These are phyloP conservation scores for Viola pubescens DNA, from an alignment of 441 rosid genomes.

Conservation along the genomic window DNA sequence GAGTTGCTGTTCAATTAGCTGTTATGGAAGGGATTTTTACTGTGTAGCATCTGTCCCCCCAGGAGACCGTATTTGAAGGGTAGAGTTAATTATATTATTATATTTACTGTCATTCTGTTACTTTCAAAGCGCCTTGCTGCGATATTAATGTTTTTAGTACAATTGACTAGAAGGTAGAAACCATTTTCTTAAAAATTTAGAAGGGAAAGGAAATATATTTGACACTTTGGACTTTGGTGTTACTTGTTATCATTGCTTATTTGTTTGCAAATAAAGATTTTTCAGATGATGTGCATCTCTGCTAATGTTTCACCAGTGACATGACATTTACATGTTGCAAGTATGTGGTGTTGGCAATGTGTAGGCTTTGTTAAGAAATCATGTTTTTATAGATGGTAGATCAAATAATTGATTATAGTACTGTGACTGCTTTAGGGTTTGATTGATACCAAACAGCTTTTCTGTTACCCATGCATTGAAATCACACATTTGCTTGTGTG, in stretches of 20 bases:
- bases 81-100: too few species aligned
- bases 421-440: neutral
- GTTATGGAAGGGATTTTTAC: too few species aligned
- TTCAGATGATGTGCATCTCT: neutral
- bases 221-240: neutral
- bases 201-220: neutral
- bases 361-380: neutral
- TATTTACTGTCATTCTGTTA: too few species aligned
- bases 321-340: too few species aligned
- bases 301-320: neutral
- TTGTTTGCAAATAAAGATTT: neutral
- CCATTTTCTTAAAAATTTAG: too few species aligned
- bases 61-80: too few species aligned
- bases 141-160: too few species aligned
- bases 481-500: neutral
- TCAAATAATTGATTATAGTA: neutral
- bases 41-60: too few species aligned
- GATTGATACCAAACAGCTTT: neutral
- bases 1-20: too few species aligned
- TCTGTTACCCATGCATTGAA: neutral
- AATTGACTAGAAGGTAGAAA: too few species aligned
- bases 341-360: neutral
- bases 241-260: neutral
- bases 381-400: neutral
- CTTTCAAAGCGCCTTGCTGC: too few species aligned